These are phyloP conservation scores for Penstemon eatonii DNA, from an alignment of 257 asterid genomes.

Conservation along the genomic window DNA sequence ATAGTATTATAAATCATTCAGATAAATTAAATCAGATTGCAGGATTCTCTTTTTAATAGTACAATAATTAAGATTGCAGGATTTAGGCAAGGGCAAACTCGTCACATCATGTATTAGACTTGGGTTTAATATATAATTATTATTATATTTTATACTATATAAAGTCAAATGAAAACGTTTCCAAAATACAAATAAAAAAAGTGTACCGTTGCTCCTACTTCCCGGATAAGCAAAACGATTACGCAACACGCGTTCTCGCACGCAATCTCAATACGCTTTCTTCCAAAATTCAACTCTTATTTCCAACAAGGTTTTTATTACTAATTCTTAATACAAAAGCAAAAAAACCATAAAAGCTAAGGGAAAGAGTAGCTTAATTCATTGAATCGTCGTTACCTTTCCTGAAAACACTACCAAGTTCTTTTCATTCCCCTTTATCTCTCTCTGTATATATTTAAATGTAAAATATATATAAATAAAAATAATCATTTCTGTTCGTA, in stretches of 20 bases:
- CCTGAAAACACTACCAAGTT: slow-evolving; percentile 9
- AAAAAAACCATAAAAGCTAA: background rate
- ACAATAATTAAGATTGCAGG: background rate
- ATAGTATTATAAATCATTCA: background rate
- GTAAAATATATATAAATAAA: background rate
- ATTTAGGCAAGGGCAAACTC: background rate
- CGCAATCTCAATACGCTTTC: background rate
- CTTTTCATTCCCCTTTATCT: background rate
- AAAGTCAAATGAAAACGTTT: background rate
- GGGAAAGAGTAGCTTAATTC: background rate
- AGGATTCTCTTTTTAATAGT: background rate
- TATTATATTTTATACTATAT: too few relatives aligned
- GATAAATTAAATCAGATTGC: too few relatives aligned
- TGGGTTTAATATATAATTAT: too few relatives aligned
- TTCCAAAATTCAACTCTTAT: background rate
- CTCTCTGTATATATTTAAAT: slow-evolving; percentile 3
- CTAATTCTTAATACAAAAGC: background rate
- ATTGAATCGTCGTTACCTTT: slow-evolving; percentile 28
- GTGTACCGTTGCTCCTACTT: background rate
- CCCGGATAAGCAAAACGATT: background rate
- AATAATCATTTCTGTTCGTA: background rate
- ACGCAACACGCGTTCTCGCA: background rate
- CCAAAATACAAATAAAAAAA: background rate
- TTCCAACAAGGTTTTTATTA: background rate
- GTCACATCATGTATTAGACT: background rate